Conservation (phyloP, 495 filamentous ascomycete genomes). For the Jackrogersella multiformis region DNA sequence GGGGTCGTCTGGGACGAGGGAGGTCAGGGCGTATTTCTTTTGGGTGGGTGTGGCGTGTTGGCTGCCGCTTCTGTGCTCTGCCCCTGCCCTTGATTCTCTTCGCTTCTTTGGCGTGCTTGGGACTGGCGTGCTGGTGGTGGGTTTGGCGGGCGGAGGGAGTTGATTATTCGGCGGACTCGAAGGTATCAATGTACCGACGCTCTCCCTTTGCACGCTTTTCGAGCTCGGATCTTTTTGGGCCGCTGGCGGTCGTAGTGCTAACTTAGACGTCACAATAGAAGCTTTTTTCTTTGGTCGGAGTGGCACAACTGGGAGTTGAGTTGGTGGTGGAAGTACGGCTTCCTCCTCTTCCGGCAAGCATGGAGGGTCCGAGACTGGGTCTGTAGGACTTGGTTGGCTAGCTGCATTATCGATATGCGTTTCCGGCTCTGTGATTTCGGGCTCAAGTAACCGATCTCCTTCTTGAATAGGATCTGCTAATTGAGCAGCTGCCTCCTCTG, state of each 20-base stretch:
- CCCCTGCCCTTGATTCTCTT: background rate
- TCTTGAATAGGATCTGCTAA: background rate
- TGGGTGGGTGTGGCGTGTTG: slow-evolving; percentile 23
- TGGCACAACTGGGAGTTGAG: background rate
- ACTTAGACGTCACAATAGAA: background rate
- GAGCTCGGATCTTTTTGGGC: background rate
- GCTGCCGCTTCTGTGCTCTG: background rate
- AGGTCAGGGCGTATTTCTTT: slow-evolving; percentile 33
- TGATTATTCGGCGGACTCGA: background rate
- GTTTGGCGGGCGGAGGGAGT: background rate
- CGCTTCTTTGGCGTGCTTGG: slow-evolving; percentile 42
- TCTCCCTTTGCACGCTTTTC: background rate
- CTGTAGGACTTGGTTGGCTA: background rate
- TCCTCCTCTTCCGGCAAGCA: background rate
- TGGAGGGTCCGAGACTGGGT: background rate
- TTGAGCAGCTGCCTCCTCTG: background rate
- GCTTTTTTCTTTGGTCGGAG: background rate
- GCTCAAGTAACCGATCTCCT: background rate
- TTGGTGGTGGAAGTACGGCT: background rate
- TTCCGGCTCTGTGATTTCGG: background rate
- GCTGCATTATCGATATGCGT: background rate
- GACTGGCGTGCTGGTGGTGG: background rate
- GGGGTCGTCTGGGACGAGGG: slow-evolving; percentile 37
- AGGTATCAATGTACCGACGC: background rate
- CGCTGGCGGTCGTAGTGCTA: slow-evolving; percentile 11